Conservation (phyloP, 1,284 basidiomycete species). For the Cutaneotrichosporon cyanovorans region DNA sequence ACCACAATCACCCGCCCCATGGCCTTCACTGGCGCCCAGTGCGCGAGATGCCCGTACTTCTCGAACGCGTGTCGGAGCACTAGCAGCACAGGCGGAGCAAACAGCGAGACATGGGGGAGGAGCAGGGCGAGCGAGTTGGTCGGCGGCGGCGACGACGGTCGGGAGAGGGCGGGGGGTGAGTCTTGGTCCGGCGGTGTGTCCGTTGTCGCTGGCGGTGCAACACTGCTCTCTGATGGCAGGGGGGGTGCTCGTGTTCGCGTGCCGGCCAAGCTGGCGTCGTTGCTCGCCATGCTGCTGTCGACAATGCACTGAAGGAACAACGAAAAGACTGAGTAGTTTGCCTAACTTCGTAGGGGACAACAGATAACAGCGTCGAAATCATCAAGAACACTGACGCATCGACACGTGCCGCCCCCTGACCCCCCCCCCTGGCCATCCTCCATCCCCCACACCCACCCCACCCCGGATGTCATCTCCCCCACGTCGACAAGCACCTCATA, state of each 20-base stretch:
- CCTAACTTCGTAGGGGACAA: too few species aligned
- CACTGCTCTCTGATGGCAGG: too few species aligned
- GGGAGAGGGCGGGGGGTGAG: background rate
- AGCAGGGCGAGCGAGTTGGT: constrained; percentile 65
- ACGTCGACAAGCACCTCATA: background rate
- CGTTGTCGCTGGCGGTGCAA: too few species aligned
- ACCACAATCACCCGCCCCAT: constrained; percentile 76
- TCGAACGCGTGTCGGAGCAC: constrained; percentile 63
- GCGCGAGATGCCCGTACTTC: constrained; percentile 64
- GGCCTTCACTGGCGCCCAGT: constrained; percentile 76
- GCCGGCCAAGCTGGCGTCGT: too few species aligned
- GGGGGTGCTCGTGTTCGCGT: too few species aligned
- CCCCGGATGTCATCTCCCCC: background rate
- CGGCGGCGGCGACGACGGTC: too few species aligned
- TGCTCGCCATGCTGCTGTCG: too few species aligned
- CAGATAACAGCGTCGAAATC: too few species aligned
- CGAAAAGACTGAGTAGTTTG: too few species aligned
- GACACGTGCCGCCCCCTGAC: background rate
- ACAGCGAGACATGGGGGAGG: constrained; percentile 59
- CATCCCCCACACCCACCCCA: background rate
- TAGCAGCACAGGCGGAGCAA: constrained; percentile 58
- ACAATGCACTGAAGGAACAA: too few species aligned
- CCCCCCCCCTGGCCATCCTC: background rate
- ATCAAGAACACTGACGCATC: too few species aligned
- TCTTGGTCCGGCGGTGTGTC: too few species aligned